Conservation (phyloP, 805 yeast genomes). For the Spencermartinsiella europaea region DNA sequence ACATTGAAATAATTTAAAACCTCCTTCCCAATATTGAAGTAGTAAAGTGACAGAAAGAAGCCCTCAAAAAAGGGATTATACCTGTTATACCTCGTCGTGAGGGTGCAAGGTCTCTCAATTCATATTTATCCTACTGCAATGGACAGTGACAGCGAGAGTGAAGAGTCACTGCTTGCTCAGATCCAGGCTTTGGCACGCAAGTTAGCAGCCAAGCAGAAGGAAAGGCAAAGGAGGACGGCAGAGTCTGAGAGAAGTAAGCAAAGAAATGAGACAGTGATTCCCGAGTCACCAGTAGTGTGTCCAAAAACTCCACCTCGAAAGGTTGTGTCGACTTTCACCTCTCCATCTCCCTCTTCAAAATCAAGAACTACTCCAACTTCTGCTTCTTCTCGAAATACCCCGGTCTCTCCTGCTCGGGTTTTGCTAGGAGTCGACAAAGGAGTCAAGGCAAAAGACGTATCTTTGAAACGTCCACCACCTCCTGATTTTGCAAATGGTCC, state of each 20-base stretch:
- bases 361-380: neutral
- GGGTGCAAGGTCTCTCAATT: too few relatives aligned
- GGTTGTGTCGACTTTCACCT: neutral
- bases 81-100: too few relatives aligned
- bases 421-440: constrained; percentile 23
- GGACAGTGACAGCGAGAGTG: neutral
- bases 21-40: too few relatives aligned
- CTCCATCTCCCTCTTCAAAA: neutral
- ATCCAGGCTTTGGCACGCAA: neutral
- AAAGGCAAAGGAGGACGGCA: neutral
- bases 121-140: too few relatives aligned
- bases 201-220: neutral
- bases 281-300: neutral
- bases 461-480: constrained; percentile 11
- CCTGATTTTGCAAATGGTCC: neutral
- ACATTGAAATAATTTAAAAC: too few relatives aligned
- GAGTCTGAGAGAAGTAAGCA: neutral
- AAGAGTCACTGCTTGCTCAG: neutral
- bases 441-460: constrained; percentile 19
- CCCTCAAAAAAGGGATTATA: too few relatives aligned
- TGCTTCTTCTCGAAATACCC: neutral
- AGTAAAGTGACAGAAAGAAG: too few relatives aligned
- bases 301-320: neutral
- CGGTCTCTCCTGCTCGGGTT: constrained; percentile 20
- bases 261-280: neutral